phyloP scores from a whole-genome alignment of 352 stramenopile species.

The Phytophthora sojae region DNA sequence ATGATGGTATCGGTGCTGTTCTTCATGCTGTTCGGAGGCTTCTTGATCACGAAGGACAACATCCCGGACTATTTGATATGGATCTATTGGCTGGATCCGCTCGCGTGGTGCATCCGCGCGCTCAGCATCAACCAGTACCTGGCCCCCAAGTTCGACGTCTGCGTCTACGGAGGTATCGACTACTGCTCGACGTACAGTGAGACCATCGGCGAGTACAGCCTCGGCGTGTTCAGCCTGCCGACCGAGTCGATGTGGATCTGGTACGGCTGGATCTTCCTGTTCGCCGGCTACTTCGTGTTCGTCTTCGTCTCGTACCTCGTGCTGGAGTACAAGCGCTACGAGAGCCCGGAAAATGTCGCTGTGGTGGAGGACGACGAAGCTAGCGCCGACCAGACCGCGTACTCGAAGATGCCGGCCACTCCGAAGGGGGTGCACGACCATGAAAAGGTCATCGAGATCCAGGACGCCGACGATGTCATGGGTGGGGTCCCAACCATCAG shows the following conservation, averaged over 20 bases:
- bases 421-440: constrained; percentile 14
- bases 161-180: constrained; percentile 53
- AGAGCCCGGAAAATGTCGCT: constrained; percentile 30
- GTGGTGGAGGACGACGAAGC: constrained; percentile 1
- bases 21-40: constrained; percentile 75
- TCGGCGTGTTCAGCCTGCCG: constrained; percentile 55
- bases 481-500: constrained; percentile 19
- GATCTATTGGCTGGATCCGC: constrained; percentile 81
- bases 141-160: constrained; percentile 48
- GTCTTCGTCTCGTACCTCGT: constrained; percentile 37
- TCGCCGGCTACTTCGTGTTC: constrained; percentile 39
- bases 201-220: constrained; percentile 49
- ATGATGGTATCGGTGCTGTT: constrained; percentile 70
- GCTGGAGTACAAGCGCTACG: no score
- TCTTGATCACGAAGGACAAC: constrained; percentile 62
- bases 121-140: constrained; percentile 70
- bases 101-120: constrained; percentile 68
- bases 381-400: background rate
- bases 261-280: constrained; percentile 60
- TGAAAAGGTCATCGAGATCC: background rate
- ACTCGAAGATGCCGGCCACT: constrained; percentile 24
- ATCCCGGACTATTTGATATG: constrained; percentile 75
- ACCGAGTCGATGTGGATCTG: constrained; percentile 62
- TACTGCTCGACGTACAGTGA: constrained; percentile 50
- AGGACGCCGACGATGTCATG: background rate